These are phyloP conservation scores for Clonostachys rhizophaga DNA, from an alignment of 2,329 filamentous ascomycete species.

Conservation along the genomic window DNA sequence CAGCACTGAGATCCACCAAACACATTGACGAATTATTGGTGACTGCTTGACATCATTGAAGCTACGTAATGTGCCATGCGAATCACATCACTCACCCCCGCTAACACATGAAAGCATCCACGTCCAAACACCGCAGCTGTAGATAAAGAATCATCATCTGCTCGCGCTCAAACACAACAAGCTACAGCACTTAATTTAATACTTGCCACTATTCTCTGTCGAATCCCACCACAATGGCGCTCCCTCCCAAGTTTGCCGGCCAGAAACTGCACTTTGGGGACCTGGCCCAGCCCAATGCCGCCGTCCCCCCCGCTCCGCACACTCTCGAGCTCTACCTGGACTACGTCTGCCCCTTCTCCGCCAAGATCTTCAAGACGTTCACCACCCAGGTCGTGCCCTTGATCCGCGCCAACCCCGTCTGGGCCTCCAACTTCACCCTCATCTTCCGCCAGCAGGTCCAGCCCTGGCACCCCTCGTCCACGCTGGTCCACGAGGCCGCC, in stretches of 20 bases:
- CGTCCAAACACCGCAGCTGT: too few relatives aligned
- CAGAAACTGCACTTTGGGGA: slow-evolving; percentile 45
- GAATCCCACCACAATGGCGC: slow-evolving; percentile 52
- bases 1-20: too few relatives aligned
- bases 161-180: too few relatives aligned
- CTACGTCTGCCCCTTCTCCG: slow-evolving; percentile 79
- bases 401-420: slow-evolving; percentile 55
- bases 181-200: not conserved
- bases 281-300: slow-evolving; percentile 19
- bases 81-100: too few relatives aligned
- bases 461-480: slow-evolving; percentile 89
- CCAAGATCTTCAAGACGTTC: slow-evolving; percentile 71
- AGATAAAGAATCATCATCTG: too few relatives aligned
- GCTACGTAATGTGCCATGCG: too few relatives aligned
- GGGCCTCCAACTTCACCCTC: slow-evolving; percentile 57
- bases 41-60: too few relatives aligned
- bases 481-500: slow-evolving; percentile 76
- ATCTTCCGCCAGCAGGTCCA: slow-evolving; percentile 91
- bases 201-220: not conserved
- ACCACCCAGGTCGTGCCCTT: slow-evolving; percentile 60
- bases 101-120: too few relatives aligned
- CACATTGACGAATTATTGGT: too few relatives aligned
- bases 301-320: slow-evolving; percentile 36
- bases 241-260: slow-evolving; percentile 73
- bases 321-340: slow-evolving; percentile 71